Base-by-base conservation (phyloP, 306 rosid genomes). In the Carpinus fangiana region DNA sequence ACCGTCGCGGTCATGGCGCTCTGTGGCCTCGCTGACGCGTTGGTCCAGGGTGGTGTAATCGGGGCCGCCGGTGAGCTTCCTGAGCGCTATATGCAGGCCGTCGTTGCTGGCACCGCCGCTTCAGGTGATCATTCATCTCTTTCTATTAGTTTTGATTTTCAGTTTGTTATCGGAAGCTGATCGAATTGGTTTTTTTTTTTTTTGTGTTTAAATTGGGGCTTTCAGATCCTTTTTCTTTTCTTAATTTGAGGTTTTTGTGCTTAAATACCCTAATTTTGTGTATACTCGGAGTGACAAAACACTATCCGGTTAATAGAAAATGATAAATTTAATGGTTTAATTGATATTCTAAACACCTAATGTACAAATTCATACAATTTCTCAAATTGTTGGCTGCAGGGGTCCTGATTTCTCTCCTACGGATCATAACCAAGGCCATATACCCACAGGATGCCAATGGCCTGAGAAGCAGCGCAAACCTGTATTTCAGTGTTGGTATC, bases 11-110 rank as follows among this genome's bases (percentile, higher is more conserved):
- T 93, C 1, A 72, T 78, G 31, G 97, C 26, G 0, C 78, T 92
- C n/a, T 12, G 93, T 18, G 91, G 87, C 34, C 41, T 90, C 4
- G 97, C 92, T 7, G 96, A 92, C 78, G 96, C 88, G 3, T 13
- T 92, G 34, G 97, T 94, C 3, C 97, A 92, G 76, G 90, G 95
- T 5, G 92, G 95, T 14, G 79, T 92, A 67, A 74, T 94, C 73
- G 98, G 98, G 21, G 76, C 92, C 34, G 98, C 93, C 2, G 94
- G 98, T 8, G 93, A 92, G 85, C 72, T 94, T 78, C 98, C 98
- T 3, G 91, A 84, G 79, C 86, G 92, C 51, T 94, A 92, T 21
- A 94, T 85, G 91, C 98, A 94, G 77, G 97, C 98, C 55, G 84
- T 90, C 47, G 45, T 94, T 0, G 98, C 97, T 21, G 98, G 97